Base-by-base conservation (phyloP, 345 rosid genomes). In the Eucalyptus melliodora region DNA sequence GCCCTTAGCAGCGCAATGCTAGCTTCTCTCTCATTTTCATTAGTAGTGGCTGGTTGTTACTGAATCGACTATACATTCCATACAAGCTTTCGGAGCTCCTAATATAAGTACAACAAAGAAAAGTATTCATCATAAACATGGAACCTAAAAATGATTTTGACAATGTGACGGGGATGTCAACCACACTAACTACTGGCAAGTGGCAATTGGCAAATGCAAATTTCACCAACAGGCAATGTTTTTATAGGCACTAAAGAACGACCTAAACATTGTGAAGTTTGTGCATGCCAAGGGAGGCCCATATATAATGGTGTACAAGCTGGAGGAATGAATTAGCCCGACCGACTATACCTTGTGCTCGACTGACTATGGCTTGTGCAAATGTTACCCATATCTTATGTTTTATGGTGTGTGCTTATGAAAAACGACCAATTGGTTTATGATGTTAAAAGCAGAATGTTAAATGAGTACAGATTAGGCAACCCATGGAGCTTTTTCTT, bases 21-120 rank as follows among this genome's bases (percentile, higher is more conserved):
- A 10, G 85, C 89, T 86, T 93, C 90, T 80, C 92, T 92, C 90
- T 93, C 90, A 24, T 88, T 91, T 90, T 91, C 97, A 4, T 89
- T 31, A 59, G 85, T 13, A 50, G 56, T 56, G 15, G 23, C 53
- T 91, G 90, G 90, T 55, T 90, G 86, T 87, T 96, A 94, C 86
- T 92, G 93, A 90, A 87, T 92, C 77, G 90, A 85, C 55, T 95
- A 95, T 88, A 96, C 95, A 90, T 92, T n/a, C 60, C 96, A 92
- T 51, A 97, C 96, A 88, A 95, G 97, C 90, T 92, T 95, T 44
- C 96, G 97, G 81, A 97, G 88, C 89, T 96, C 40, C 97, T 97
- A 89, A 67, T 27, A 87, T 55, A 89, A 90, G 89, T 60, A 81
- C 83, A 87, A 26, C 34, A 6, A 31, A 81, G 47, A 60, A 81